Base-by-base conservation (phyloP, 768 basidiomycete species). In the Podaxis sp. region DNA sequence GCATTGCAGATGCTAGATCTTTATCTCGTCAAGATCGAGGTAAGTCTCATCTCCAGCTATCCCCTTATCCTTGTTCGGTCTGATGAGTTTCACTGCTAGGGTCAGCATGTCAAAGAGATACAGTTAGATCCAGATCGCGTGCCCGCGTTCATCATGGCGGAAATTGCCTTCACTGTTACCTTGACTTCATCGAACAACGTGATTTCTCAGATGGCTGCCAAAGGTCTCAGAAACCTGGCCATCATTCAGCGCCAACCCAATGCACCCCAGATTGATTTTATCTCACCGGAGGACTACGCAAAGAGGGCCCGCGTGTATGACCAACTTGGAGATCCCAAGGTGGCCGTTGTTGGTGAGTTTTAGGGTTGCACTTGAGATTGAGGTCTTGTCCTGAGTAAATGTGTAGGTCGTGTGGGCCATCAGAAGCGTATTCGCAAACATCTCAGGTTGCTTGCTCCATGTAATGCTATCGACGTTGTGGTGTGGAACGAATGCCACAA, bases 401-500 rank as follows among this genome's bases (percentile, higher is more conserved):
- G 33, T 56, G 13, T 64, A 89, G 92, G 92, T 37, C 90, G 93
- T 28, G 79, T 90, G 48, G 87, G 84, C 3, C 85, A 91, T 70
- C 93, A 95, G 75, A 93, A 90, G 72, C 85, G 92, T 2, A 82
- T 92, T 30, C 81, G 93, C 15, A 89, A 87, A 72, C 76, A 91
- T 26, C 72, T 93, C 56, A 84, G 90, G 5, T 70, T 84, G 58
- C 79, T 92, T 51, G 81, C 85, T 1, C 84, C 82, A 30, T 85
- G 89, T 13, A 83, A 84, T 33, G 83, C 86, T 1, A 82, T 85
- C n/a, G 85, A 91, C 57, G 77, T 90, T 22, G 90, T 89, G 0
- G 88, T 91, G 2, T 95, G 93, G 93, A 81, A 88, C 65, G 93
- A 95, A 69, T 88, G 86, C 64, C 93, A 88, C 71, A 87, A 83